Conservation (phyloP, 1,284 basidiomycete genomes). For the Sutorius eximius region DNA sequence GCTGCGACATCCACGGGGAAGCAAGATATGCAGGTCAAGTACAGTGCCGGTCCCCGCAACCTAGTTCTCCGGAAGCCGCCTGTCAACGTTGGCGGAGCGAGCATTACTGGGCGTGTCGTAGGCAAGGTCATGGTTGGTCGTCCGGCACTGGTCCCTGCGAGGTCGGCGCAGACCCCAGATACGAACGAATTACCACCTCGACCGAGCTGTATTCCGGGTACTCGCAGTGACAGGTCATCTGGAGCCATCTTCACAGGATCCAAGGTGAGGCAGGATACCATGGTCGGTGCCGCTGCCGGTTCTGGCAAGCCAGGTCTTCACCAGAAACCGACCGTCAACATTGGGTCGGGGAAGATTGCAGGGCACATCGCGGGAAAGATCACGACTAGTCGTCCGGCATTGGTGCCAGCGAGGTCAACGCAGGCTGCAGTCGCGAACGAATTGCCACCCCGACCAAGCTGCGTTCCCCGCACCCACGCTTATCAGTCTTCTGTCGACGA, state of each 20-base stretch:
- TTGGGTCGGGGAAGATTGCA: neutral
- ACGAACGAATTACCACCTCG: neutral
- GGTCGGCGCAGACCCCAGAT: neutral
- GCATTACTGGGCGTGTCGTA: too few species aligned
- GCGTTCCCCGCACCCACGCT: too few species aligned
- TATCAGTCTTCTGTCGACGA: too few species aligned
- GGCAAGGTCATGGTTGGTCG: neutral
- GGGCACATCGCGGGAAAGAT: too few species aligned
- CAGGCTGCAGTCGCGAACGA: too few species aligned
- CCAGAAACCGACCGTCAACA: neutral
- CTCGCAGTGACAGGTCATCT: neutral
- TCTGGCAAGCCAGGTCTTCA: neutral
- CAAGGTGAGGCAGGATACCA: neutral
- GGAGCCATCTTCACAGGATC: neutral
- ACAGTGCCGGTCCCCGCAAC: too few species aligned
- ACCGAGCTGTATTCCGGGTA: constrained; percentile 7
- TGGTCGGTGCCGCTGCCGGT: neutral
- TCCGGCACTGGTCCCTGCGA: neutral
- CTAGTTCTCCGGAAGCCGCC: neutral
- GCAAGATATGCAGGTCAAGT: too few species aligned
- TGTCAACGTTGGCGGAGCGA: neutral
- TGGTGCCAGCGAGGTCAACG: too few species aligned
- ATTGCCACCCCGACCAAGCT: too few species aligned
- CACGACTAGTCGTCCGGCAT: too few species aligned
- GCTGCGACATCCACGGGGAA: too few species aligned